Base-by-base conservation (phyloP, 441 rosid species). In the Erysimum cheiri region DNA sequence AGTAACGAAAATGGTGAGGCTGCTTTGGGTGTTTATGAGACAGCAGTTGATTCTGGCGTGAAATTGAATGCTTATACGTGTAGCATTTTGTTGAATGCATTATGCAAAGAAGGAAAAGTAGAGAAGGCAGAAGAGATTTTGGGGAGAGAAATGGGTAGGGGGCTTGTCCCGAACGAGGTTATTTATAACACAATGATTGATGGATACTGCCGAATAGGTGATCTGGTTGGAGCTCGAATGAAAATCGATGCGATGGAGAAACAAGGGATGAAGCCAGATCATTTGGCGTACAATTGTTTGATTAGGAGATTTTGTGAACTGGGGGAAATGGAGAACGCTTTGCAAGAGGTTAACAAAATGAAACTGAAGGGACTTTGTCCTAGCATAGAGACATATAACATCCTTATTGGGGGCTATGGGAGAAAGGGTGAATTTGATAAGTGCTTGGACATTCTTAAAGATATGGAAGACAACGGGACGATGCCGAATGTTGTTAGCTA, bases 351-450 rank as follows among this genome's bases (percentile, higher is more conserved):
- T 32, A 80, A 79, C 61, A 83, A 73, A 77, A 93, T 93, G 97
- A 69, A 15, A 13, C 71, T 81, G 70, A 84, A 83, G 72, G 96
- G 88, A 56, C 76, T 86, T 59, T 52, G 72, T 29, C 88, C 97
- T 17, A 81, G 59, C 61, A 74, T 86, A 28, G 85, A 79, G 81
- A 90, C 93, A 2, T 83, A 77, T 60, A 90, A 88, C 77, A 84
- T 78, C 48, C 70, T 88, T 44, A 86, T 93, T 36, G 73, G 86
- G 60, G 97, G 97, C 4, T 93, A 87, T 44, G 98, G 98, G 64
- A 80, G 71, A 68, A 69, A 83, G 69, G 29, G 85, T 75, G 53
- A 52, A 58, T 86, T 84, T 36, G 91, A 86, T 40, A 85, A 76
- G 80, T 93, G 96, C 72, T 86, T 87, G 43, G 81, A 80, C 67